Percentiles rank a stretch among this genome's conserved stretches.
These are phyloP conservation scores for Cryptococcus jaspeensis DNA, from an alignment of 1,284 basidiomycete genomes.

Conservation along the genomic window DNA sequence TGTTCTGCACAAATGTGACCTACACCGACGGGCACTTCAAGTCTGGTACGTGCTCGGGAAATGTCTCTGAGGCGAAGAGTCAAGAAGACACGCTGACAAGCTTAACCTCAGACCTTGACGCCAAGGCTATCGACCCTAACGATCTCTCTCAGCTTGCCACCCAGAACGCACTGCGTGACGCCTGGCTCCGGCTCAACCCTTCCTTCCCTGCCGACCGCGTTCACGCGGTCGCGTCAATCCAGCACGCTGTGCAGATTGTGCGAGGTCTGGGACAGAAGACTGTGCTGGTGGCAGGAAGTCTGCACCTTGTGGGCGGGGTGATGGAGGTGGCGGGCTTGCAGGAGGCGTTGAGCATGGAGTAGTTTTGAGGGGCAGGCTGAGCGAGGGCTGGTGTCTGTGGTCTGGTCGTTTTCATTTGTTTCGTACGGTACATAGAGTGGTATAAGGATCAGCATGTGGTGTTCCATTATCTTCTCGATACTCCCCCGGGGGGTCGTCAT, in stretches of 20 bases:
- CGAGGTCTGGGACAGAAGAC: constrained; percentile 53
- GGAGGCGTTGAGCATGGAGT: constrained; percentile 52
- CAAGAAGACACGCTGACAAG: background rate
- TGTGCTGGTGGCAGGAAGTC: constrained; percentile 84
- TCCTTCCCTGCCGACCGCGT: constrained; percentile 62
- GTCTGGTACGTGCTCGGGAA: constrained; percentile 78
- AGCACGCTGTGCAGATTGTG: constrained; percentile 74
- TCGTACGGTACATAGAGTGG: background rate
- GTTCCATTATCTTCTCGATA: too few relatives aligned
- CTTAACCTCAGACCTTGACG: constrained; percentile 64
- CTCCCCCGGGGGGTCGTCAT: too few relatives aligned
- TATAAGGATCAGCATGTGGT: too few relatives aligned
- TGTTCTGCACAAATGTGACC: constrained; percentile 96
- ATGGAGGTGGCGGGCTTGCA: constrained; percentile 83
- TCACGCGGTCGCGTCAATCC: constrained; percentile 81
- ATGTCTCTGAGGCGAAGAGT: background rate
- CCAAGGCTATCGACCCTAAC: constrained; percentile 62
- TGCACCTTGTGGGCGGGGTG: constrained; percentile 92
- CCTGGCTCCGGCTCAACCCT: constrained; percentile 69
- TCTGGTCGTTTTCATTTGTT: too few relatives aligned
- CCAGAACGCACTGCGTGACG: constrained; percentile 71
- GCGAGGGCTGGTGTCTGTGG: background rate
- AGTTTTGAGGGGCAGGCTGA: background rate
- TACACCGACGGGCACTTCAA: constrained; percentile 86
- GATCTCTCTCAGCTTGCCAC: constrained; percentile 68